Percentiles rank a stretch among this genome's conserved stretches.
Conservation (phyloP, 192 early-diverging fungal species). For the Coemansia reversa region DNA sequence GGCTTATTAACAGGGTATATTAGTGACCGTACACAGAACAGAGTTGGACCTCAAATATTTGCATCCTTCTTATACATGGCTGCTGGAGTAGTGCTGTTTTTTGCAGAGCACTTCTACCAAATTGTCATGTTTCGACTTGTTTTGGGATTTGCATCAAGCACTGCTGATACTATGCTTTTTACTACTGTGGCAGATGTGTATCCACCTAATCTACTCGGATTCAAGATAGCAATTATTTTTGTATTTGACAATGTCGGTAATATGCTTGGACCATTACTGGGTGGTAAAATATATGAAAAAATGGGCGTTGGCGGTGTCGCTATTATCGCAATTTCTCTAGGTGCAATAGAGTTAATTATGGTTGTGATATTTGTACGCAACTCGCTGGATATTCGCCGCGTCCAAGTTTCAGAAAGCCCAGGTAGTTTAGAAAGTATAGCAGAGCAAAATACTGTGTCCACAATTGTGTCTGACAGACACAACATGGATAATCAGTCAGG, state of each 20-base stretch:
- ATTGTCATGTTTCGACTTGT: slow-evolving; percentile 41
- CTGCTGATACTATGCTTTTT: slow-evolving; percentile 50
- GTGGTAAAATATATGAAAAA: slow-evolving; percentile 41
- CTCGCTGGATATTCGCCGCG: slow-evolving; percentile 38
- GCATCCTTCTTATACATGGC: slow-evolving; percentile 37
- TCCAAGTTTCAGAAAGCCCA: not conserved
- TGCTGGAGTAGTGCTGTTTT: slow-evolving; percentile 32
- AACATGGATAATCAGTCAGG: not conserved
- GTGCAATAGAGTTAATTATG: slow-evolving; percentile 27
- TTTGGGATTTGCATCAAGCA: slow-evolving; percentile 43
- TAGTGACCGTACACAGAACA: slow-evolving; percentile 46
- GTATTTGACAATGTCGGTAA: slow-evolving; percentile 53
- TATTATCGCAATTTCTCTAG: slow-evolving; percentile 37
- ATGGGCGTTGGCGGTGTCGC: slow-evolving; percentile 51
- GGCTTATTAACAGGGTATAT: slow-evolving; percentile 39
- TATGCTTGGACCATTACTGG: slow-evolving; percentile 46
- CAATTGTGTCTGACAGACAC: slow-evolving; percentile 1
- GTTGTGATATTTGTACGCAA: slow-evolving; percentile 45
- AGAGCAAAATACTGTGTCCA: slow-evolving; percentile 6
- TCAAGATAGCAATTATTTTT: slow-evolving; percentile 47
- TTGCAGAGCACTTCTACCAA: slow-evolving; percentile 35
- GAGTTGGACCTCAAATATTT: slow-evolving; percentile 23
- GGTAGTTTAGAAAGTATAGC: not conserved
- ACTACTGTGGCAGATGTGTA: slow-evolving; percentile 53
- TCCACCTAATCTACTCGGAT: slow-evolving; percentile 42